Base-by-base conservation (phyloP, 352 stramenopile species). In the Phytophthora pseudosyringae region DNA sequence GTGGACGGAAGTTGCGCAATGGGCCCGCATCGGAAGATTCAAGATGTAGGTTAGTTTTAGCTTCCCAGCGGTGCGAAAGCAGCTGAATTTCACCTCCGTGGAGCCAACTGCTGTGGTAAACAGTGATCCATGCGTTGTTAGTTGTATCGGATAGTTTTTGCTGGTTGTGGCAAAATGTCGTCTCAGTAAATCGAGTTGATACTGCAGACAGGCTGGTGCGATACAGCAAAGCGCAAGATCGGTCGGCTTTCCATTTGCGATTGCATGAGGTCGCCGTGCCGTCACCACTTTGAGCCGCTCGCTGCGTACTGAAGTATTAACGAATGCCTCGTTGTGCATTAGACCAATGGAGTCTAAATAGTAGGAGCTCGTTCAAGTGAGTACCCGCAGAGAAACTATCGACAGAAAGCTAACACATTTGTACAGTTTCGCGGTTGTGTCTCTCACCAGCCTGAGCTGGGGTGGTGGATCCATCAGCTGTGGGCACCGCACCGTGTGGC, bases 401-500 rank as follows among this genome's bases (percentile, higher is more conserved):
- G 41, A 59, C 13, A 36, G n/a, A 25, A n/a, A 16, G n/a, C 12
- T 7, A 39, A 36, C 18, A 12, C 25, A 33, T 50, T 48, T 50
- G 38, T 32, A 31, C 3, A 39, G 29, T 3, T 2, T 21, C 21
- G 21, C 21, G 36, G 33, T 47, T 57, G 49, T 29, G 38, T n/a
- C 39, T 40, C 29, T 56, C 45, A 36, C 48, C 18, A 46, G 33
- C 33, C 16, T 56, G 21, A 45, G 33, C 9, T 55, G 18, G 47
- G 47, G 31, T 32, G 21, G n/a, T 55, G 31, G 5, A 41, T 15
- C 21, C 21, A 21, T 59, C 50, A 56, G 50, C 50, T 62, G 59
- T 49, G 36, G 15, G 44, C 49, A 53, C 33, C 44, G 49, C 51
- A 52, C 38, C 31, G 13, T 39, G 45, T 65, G 53, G 54, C 53